Conservation (phyloP, 805 yeast genomes). For the Sungouiella blattae region DNA sequence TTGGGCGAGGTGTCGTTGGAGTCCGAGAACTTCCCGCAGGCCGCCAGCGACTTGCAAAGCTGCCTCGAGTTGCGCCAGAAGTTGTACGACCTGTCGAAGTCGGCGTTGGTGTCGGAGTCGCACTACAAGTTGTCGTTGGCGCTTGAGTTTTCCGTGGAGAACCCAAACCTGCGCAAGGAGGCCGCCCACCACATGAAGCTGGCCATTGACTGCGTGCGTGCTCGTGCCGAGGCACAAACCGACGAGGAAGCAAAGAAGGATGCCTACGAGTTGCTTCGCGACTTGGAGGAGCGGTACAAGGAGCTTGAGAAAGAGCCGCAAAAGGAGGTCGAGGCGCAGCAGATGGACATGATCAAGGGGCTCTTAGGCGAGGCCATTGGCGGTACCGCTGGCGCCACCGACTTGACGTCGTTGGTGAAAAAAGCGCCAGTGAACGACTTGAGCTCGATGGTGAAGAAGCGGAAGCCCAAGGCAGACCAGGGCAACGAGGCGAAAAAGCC, state of each 20-base stretch:
- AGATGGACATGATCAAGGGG: conserved; percentile 53
- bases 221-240: conserved; percentile 37
- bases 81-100: conserved; percentile 45
- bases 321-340: conserved; percentile 46
- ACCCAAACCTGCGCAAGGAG: conserved; percentile 40
- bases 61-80: conserved; percentile 53
- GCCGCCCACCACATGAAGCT: conserved; percentile 53
- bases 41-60: conserved; percentile 62
- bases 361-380: conserved; percentile 47
- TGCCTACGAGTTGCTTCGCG: conserved; percentile 49
- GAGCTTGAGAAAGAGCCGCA: conserved; percentile 54
- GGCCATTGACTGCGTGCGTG: conserved; percentile 46
- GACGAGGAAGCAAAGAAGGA: conserved; percentile 40
- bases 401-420: conserved; percentile 4
- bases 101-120: conserved; percentile 68
- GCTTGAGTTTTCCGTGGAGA: conserved; percentile 63
- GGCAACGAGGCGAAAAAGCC: conserved; percentile 8
- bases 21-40: conserved; percentile 80
- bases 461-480: conserved; percentile 10
- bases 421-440: conserved; percentile 50
- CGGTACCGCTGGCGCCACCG: conserved; percentile 5
- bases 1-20: conserved; percentile 90
- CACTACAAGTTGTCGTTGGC: conserved; percentile 81
- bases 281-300: conserved; percentile 51
- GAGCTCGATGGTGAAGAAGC: conserved; percentile 61